Percentiles rank a stretch among this genome's conserved stretches.
Evolutionary conservation across 208 protist genomes (phyloP).

Genomic region (Porcisia hertigi): DNA sequence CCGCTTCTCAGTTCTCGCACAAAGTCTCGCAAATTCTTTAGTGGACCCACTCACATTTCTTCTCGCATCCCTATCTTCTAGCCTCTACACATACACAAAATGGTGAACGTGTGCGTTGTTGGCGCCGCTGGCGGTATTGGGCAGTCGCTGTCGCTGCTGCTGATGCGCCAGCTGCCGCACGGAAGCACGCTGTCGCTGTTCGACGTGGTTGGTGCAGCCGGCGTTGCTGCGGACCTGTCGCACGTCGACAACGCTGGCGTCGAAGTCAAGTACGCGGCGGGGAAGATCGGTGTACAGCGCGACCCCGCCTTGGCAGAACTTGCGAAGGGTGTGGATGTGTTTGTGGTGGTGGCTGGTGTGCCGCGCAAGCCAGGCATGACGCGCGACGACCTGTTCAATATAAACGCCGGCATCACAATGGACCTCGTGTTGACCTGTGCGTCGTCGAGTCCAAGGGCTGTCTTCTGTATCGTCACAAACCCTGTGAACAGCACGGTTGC

Average conservation of each 20-base stretch:
- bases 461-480: slow-evolving; percentile 95
- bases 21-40: no score
- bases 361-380: slow-evolving; percentile 97
- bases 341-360: slow-evolving; percentile 95
- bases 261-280: slow-evolving; percentile 76
- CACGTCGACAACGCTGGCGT: slow-evolving; percentile 87
- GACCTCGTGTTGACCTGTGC: slow-evolving; percentile 89
- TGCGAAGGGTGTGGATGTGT: slow-evolving; percentile 86
- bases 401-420: slow-evolving; percentile 94
- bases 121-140: slow-evolving; percentile 90
- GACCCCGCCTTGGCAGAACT: slow-evolving; percentile 67
- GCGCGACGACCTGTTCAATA: slow-evolving; percentile 96
- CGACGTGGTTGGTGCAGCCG: slow-evolving; percentile 89
- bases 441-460: slow-evolving; percentile 85
- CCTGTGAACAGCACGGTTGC: slow-evolving; percentile 97
- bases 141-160: slow-evolving; percentile 87
- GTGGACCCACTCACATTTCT: no score
- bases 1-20: no score
- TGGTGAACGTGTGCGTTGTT: slow-evolving; percentile 89
- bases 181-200: slow-evolving; percentile 91
- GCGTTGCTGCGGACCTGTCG: slow-evolving; percentile 94
- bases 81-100: slow-evolving; percentile 23
- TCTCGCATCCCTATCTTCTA: neutral
- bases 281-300: slow-evolving; percentile 68
- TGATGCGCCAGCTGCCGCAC: slow-evolving; percentile 71